Conservation (phyloP, 2,329 filamentous ascomycete species). For the Sphaerulina musiva region DNA sequence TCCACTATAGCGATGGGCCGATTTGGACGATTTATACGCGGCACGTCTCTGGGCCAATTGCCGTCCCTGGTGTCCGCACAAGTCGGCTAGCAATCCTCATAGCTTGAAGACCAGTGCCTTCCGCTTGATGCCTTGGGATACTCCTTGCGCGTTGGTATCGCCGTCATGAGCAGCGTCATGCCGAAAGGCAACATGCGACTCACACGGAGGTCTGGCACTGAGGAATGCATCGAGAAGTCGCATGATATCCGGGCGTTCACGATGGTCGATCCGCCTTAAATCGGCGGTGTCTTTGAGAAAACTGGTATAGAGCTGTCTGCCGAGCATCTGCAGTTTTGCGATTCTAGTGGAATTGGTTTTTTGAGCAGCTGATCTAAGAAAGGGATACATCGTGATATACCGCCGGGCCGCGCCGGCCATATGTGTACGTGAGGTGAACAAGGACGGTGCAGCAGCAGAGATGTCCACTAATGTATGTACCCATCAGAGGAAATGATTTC, state of each 20-base stretch:
- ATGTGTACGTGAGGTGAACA: slow-evolving; percentile 53
- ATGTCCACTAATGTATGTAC: neutral
- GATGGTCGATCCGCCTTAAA: slow-evolving; percentile 44
- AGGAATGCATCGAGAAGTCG: slow-evolving; percentile 41
- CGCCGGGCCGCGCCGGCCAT: slow-evolving; percentile 46
- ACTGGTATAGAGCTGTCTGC: slow-evolving; percentile 44
- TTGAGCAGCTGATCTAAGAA: slow-evolving; percentile 37
- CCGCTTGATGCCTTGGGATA: slow-evolving; percentile 3
- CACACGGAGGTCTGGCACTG: slow-evolving; percentile 35
- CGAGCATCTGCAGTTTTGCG: slow-evolving; percentile 50
- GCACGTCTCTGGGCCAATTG: too few relatives aligned
- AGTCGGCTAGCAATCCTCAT: neutral
- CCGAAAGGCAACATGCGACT: slow-evolving; percentile 32
- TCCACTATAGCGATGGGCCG: neutral
- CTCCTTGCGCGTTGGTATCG: slow-evolving; percentile 3
- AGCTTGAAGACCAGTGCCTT: slow-evolving; percentile 5
- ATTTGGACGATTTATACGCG: neutral
- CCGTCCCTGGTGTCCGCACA: too few relatives aligned
- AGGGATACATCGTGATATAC: slow-evolving; percentile 43
- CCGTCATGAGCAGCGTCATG: slow-evolving; percentile 25
- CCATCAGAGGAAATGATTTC: slow-evolving; percentile 37
- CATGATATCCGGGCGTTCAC: slow-evolving; percentile 45
- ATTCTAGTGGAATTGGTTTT: slow-evolving; percentile 41
- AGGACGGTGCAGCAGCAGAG: slow-evolving; percentile 22
- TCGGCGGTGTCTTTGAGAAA: slow-evolving; percentile 46